Evolutionary conservation across 805 yeast genomes (phyloP).

Genomic region (Yamadazyma endophytica): DNA sequence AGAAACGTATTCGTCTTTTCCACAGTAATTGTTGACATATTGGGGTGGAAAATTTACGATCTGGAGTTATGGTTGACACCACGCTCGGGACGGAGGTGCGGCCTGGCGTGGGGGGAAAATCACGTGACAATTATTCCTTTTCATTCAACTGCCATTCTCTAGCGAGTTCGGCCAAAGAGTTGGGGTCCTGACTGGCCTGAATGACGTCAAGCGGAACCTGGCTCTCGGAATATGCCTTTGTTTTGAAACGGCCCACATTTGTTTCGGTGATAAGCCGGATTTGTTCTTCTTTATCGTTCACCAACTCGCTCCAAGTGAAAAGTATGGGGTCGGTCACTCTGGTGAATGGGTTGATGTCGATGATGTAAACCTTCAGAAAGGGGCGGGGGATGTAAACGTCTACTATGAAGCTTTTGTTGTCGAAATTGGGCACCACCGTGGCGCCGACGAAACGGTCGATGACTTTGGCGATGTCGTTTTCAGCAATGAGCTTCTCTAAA

Average conservation of each 20-base stretch:
- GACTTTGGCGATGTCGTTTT: slow-evolving; percentile 10
- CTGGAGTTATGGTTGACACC: no score
- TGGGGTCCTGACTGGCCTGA: slow-evolving; percentile 71
- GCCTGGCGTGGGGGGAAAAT: no score
- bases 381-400: slow-evolving; percentile 86
- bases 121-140: not conserved
- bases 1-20: slow-evolving; percentile 12
- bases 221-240: slow-evolving; percentile 81
- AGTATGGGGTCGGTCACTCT: slow-evolving; percentile 74
- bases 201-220: slow-evolving; percentile 91
- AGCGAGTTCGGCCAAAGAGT: slow-evolving; percentile 55
- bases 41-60: no score
- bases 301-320: slow-evolving; percentile 81
- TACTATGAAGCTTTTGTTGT: slow-evolving; percentile 44
- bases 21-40: slow-evolving; percentile 5
- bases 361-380: slow-evolving; percentile 55
- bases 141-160: slow-evolving; percentile 13
- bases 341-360: slow-evolving; percentile 86
- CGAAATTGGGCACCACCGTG: slow-evolving; percentile 21
- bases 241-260: slow-evolving; percentile 71
- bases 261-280: slow-evolving; percentile 65
- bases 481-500: slow-evolving; percentile 51
- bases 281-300: slow-evolving; percentile 31
- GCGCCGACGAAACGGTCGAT: slow-evolving; percentile 32
- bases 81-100: no score